Evolutionary conservation across 1,284 basidiomycete species (phyloP).

Genomic region (Violaceomyces palustris): DNA sequence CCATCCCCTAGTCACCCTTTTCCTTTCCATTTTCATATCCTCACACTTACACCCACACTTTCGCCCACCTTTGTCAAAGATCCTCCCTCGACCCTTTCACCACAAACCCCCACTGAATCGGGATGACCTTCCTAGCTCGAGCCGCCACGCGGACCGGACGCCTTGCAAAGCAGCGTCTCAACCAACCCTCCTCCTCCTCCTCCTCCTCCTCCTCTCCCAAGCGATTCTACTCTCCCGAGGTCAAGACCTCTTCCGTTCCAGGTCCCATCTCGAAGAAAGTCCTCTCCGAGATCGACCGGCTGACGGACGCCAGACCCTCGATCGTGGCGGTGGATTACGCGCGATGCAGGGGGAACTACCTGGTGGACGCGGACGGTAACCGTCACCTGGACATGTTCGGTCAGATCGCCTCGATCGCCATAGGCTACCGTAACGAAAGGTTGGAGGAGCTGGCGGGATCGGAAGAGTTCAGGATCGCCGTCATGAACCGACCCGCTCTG

Average conservation of each 20-base stretch:
- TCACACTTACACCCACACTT: too few relatives aligned
- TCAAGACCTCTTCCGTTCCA: conserved; percentile 42
- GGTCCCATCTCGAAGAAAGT: conserved; percentile 47
- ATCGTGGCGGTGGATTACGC: conserved; percentile 55
- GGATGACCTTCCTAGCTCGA: too few relatives aligned
- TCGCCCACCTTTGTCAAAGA: too few relatives aligned
- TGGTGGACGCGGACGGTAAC: conserved; percentile 60
- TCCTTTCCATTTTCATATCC: too few relatives aligned
- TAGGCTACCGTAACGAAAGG: conserved; percentile 57
- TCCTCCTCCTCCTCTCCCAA: conserved; percentile 11
- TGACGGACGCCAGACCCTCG: conserved; percentile 55
- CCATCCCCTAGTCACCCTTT: too few relatives aligned
- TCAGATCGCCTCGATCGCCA: conserved; percentile 54
- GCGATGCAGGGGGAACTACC: conserved; percentile 52
- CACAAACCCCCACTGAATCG: too few relatives aligned
- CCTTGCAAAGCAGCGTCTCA: neutral
- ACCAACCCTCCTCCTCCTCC: neutral
- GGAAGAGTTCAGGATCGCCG: conserved; percentile 53
- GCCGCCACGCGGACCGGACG: too few relatives aligned
- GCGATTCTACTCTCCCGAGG: conserved; percentile 40
- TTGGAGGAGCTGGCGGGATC: conserved; percentile 49
- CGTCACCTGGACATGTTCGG: conserved; percentile 59
- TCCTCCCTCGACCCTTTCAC: too few relatives aligned
- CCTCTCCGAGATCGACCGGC: conserved; percentile 48
- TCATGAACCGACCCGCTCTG: conserved; percentile 58